These are phyloP conservation scores for Pythium aphanidermatum DNA, from an alignment of 352 stramenopile genomes.

Conservation along the genomic window DNA sequence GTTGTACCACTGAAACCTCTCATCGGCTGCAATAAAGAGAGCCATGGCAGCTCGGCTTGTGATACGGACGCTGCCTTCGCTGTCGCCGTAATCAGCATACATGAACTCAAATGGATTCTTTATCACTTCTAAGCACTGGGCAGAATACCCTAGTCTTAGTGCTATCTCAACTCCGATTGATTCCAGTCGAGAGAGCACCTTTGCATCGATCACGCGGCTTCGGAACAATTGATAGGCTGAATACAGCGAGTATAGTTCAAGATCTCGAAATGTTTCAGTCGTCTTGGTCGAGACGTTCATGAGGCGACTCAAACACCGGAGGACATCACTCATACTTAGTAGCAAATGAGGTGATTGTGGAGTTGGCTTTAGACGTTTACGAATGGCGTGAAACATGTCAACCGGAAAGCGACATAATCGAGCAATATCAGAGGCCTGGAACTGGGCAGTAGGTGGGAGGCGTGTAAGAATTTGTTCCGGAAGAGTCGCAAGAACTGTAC, in stretches of 20 bases:
- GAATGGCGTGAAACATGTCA: slow-evolving; percentile 27
- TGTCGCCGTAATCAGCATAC: slow-evolving; percentile 43
- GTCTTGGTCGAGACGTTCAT: slow-evolving; percentile 31
- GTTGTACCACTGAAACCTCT: slow-evolving; percentile 65
- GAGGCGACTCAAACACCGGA: slow-evolving; percentile 40
- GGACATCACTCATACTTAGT: slow-evolving; percentile 35
- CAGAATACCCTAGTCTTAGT: slow-evolving; percentile 33
- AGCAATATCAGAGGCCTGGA: slow-evolving; percentile 4
- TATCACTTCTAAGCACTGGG: slow-evolving; percentile 22
- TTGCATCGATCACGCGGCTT: slow-evolving; percentile 22
- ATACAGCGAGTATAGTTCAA: slow-evolving; percentile 36
- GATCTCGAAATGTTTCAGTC: slow-evolving; percentile 18
- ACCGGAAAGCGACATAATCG: slow-evolving; percentile 35
- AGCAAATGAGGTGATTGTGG: slow-evolving; percentile 28
- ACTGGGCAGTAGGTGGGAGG: slow-evolving; percentile 7
- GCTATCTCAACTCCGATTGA: slow-evolving; percentile 13
- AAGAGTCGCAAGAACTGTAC: slow-evolving; percentile 35
- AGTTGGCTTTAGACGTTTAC: slow-evolving; percentile 25
- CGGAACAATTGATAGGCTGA: slow-evolving; percentile 36
- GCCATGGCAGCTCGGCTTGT: slow-evolving; percentile 20
- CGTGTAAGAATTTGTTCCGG: slow-evolving; percentile 27
- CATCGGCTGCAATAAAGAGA: slow-evolving; percentile 43
- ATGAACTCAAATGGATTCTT: slow-evolving; percentile 20
- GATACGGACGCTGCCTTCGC: slow-evolving; percentile 31
- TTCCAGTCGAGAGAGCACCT: slow-evolving; percentile 16